phyloP scores from a whole-genome alignment of 2,329 filamentous ascomycete species.

The Aspergillus spinulosporus region DNA sequence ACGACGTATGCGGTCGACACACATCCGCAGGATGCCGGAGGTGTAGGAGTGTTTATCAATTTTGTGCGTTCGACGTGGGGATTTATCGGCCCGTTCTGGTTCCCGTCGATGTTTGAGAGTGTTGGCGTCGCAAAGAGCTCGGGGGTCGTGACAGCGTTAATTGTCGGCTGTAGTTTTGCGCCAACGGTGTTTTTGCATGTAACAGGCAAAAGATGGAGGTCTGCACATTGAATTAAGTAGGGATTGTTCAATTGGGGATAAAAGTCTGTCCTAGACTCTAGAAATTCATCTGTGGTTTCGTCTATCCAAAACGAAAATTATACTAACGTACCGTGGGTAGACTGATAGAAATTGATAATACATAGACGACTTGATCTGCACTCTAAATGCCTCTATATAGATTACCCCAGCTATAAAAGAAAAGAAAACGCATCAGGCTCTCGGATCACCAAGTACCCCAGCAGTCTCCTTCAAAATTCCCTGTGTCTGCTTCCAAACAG shows the following conservation, averaged over 20 bases:
- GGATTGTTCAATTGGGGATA: no score
- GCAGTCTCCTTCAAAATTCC: slow-evolving; percentile 5
- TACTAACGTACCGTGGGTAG: background rate
- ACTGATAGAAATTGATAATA: background rate
- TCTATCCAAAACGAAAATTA: no score
- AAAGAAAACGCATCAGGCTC: no score
- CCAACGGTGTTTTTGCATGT: slow-evolving; percentile 33
- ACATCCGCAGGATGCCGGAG: slow-evolving; percentile 55
- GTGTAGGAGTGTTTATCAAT: slow-evolving; percentile 61
- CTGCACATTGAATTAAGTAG: background rate
- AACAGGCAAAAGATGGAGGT: slow-evolving; percentile 13
- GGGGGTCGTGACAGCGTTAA: slow-evolving; percentile 29
- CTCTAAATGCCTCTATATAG: no score
- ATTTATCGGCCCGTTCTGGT: slow-evolving; percentile 43
- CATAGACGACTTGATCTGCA: no score
- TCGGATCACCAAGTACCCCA: no score
- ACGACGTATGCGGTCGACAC: slow-evolving; percentile 63
- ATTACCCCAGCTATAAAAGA: no score
- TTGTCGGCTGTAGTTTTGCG: slow-evolving; percentile 32
- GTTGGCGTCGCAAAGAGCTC: slow-evolving; percentile 34
- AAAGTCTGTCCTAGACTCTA: no score
- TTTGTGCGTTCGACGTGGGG: slow-evolving; percentile 51
- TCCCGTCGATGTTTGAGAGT: slow-evolving; percentile 36
- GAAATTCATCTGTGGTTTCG: no score
- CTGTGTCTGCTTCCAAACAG: slow-evolving; percentile 19